These are phyloP conservation scores for Hibiscus trionum DNA, from an alignment of 345 rosid genomes.

Conservation along the genomic window DNA sequence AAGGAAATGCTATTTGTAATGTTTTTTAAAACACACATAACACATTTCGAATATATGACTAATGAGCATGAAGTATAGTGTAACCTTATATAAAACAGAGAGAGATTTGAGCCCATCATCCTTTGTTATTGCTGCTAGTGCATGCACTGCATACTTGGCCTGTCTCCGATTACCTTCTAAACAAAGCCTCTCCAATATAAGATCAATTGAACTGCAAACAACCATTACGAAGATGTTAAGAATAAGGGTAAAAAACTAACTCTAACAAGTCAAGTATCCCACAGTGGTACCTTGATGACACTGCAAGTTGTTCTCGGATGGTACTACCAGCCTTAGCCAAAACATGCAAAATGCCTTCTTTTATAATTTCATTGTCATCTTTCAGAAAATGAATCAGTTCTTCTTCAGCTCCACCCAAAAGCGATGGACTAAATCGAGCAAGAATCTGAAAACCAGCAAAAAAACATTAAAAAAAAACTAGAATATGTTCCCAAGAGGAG, in stretches of 20 bases:
- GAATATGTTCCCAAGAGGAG: background rate
- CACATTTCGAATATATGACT: background rate
- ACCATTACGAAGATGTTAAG: constrained; percentile 24
- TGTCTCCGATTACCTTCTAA: constrained; percentile 91
- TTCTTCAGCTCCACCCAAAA: constrained; percentile 77
- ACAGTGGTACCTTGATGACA: constrained; percentile 56
- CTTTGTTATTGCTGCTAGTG: constrained; percentile 92
- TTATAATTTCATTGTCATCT: constrained; percentile 77
- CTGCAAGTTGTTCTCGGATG: constrained; percentile 81
- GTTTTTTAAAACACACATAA: background rate
- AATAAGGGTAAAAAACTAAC: constrained; percentile 13
- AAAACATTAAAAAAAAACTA: constrained; percentile 4
- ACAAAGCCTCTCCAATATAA: constrained; percentile 82
- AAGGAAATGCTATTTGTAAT: background rate
- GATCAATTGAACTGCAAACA: constrained; percentile 76
- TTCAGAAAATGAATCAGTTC: constrained; percentile 67
- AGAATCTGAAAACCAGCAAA: constrained; percentile 51
- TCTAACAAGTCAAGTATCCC: constrained; percentile 10
- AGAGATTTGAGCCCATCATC: constrained; percentile 96
- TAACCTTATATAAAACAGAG: constrained; percentile 92
- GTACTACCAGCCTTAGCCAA: constrained; percentile 97
- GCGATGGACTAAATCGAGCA: constrained; percentile 72
- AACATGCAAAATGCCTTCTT: constrained; percentile 84
- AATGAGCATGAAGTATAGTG: background rate
- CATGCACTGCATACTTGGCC: constrained; percentile 97